Conservation (phyloP, 108 stramenopile species). For the Cylindrotheca closterium region DNA sequence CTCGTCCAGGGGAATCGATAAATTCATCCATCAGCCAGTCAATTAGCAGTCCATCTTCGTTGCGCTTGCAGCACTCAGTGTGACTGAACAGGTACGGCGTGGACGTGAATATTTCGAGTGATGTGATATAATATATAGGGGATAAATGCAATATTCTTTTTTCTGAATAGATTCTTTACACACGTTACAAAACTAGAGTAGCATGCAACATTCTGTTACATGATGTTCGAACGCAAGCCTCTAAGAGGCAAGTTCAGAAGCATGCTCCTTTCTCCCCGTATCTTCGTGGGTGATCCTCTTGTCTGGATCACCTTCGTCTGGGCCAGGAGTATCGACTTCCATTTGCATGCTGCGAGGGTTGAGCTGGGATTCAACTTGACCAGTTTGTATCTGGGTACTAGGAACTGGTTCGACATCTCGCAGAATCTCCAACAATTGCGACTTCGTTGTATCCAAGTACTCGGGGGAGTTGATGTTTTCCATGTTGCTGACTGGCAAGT, state of each 20-base stretch:
- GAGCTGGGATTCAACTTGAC: slow-evolving; percentile 74
- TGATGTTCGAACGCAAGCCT: not conserved
- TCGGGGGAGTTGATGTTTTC: slow-evolving; percentile 92
- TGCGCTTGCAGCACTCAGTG: no score
- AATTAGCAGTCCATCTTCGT: no score
- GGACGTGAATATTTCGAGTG: no score
- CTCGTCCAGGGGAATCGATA: no score
- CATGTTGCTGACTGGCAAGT: slow-evolving; percentile 96
- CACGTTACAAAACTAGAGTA: no score
- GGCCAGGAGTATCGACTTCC: slow-evolving; percentile 52
- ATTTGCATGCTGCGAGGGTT: slow-evolving; percentile 63
- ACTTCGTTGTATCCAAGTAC: slow-evolving; percentile 86
- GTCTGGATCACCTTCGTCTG: slow-evolving; percentile 59
- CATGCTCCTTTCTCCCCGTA: slow-evolving; percentile 58
- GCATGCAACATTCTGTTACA: no score
- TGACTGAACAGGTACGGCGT: no score
- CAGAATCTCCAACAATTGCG: slow-evolving; percentile 78
- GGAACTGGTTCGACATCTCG: slow-evolving; percentile 83
- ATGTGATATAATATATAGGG: no score
- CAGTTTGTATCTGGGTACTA: slow-evolving; percentile 79
- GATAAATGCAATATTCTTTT: no score
- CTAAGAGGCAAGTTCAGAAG: slow-evolving; percentile 52
- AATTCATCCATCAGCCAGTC: no score
- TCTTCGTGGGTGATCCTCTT: slow-evolving; percentile 34
- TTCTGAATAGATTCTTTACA: no score